Evolutionary conservation across 441 rosid genomes (phyloP), one percentile per base, ranked within the genome.

Genomic region (Populus hybrid): DNA sequence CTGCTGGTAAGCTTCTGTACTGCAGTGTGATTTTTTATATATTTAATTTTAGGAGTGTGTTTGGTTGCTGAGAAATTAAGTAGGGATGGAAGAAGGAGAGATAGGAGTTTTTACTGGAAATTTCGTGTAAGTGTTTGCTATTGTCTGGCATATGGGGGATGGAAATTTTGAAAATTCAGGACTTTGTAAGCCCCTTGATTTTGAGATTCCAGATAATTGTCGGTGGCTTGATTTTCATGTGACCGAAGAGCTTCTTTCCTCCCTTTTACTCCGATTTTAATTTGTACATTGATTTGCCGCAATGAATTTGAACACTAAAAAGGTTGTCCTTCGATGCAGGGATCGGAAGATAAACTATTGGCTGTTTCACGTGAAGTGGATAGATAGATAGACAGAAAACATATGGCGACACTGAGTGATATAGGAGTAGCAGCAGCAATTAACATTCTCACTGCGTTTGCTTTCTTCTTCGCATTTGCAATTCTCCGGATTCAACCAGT

Each of bases 401-500:
- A 72, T 8, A 87, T 87, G 88, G 90, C 90, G 54, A 83, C 87
- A 16, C 74, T 88, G n/a, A 23, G 73, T 28, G 90, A 86, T 72
- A 81, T 88, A 69, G 88, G 86, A 61, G 74, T 85, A 36, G 81
- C 90, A 40, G 89, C 88, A 23, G 84, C 77, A 3, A 81, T 88
- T 26, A 88, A 88, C 73, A 86, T 88, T 34, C 81, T 85, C 32
- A 83, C 76, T 30, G 90, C 89, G 38, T 78, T 88, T 30, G 76
- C 75, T 16, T 88, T 88, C 73, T 68, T 88, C 30, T 32, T 88
- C 21, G 84, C 86, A 16, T 88, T 88, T 77, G 89, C 90, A 20
- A 16, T 88, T 7, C 80, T 88, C 21, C 73, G 89, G 79, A 82
- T 88, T 72, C 90, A 88, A 78, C 90, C 90, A 5, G 82, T 86